A percentile compares a stretch with the other conserved stretches of the same genome.
phyloP scores from a whole-genome alignment of 257 asterid species.

The Cruciata laevipes region DNA sequence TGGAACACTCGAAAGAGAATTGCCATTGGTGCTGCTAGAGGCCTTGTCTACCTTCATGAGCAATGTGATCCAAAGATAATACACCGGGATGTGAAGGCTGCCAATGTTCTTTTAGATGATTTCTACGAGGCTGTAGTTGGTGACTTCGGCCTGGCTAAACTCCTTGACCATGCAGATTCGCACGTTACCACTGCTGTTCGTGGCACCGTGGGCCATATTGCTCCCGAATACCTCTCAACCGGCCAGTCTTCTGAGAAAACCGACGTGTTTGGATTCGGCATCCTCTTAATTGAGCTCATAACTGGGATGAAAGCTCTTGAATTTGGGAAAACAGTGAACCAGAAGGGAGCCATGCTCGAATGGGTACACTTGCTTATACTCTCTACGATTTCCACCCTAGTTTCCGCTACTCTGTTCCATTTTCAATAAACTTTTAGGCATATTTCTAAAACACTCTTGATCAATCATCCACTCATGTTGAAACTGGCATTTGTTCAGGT shows the following conservation, averaged over 20 bases:
- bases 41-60: conserved; percentile 83
- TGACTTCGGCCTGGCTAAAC: conserved; percentile 93
- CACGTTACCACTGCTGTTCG: conserved; percentile 98
- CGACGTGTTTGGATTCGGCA: conserved; percentile 93
- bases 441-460: not conserved
- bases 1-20: conserved; percentile 83
- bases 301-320: conserved; percentile 94
- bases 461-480: not conserved
- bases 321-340: conserved; percentile 70
- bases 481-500: conserved; percentile 37
- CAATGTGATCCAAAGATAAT: conserved; percentile 98
- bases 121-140: conserved; percentile 83
- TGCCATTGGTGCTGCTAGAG: conserved; percentile 91
- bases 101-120: conserved; percentile 78
- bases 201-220: conserved; percentile 96
- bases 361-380: conserved; percentile 41
- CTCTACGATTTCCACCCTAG: not conserved
- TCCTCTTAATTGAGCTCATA: conserved; percentile 78
- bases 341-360: conserved; percentile 87
- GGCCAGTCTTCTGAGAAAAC: conserved; percentile 98
- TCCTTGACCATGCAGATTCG: conserved; percentile 85
- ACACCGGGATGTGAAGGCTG: conserved; percentile 96
- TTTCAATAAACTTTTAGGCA: not conserved
- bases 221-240: conserved; percentile 90
- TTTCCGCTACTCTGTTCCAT: not conserved